Conservation (phyloP, 495 filamentous ascomycete genomes). For the Recurvomyces mirabilis region DNA sequence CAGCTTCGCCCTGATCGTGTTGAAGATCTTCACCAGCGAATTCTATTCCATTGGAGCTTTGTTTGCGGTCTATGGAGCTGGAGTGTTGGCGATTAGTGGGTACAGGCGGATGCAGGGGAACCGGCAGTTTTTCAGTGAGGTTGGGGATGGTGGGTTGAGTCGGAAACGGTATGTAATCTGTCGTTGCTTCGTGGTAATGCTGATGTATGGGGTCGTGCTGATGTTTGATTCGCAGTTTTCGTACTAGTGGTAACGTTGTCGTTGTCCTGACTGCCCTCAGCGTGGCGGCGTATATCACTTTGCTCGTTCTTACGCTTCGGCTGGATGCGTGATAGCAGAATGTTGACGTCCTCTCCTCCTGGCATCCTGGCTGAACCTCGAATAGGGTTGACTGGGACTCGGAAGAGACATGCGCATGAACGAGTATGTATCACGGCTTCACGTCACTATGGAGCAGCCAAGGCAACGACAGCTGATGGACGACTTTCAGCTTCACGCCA, state of each 20-base stretch:
- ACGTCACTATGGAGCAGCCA: no score
- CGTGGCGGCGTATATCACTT: conserved; percentile 65
- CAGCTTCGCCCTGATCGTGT: conserved; percentile 82
- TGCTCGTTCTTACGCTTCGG: conserved; percentile 63
- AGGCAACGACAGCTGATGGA: no score
- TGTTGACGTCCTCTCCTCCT: no score
- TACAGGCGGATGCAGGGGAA: conserved; percentile 85
- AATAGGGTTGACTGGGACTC: no score
- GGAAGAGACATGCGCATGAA: no score
- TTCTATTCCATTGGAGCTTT: conserved; percentile 64
- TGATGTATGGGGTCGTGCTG: neutral
- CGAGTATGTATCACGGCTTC: no score
- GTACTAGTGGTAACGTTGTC: conserved; percentile 71
- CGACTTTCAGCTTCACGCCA: no score
- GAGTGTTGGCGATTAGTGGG: conserved; percentile 65
- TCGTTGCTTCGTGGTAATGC: no score
- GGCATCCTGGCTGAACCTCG: no score
- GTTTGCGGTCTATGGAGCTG: conserved; percentile 70
- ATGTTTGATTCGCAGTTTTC: conserved; percentile 44
- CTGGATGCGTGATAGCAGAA: no score
- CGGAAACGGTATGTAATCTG: conserved; percentile 37
- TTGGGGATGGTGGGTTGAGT: conserved; percentile 53
- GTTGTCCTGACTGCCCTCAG: conserved; percentile 74
- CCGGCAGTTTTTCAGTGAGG: conserved; percentile 77
- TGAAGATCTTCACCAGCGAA: conserved; percentile 91